phyloP scores from a whole-genome alignment of 2,329 filamentous ascomycete species.

The Metarhizium rileyi region DNA sequence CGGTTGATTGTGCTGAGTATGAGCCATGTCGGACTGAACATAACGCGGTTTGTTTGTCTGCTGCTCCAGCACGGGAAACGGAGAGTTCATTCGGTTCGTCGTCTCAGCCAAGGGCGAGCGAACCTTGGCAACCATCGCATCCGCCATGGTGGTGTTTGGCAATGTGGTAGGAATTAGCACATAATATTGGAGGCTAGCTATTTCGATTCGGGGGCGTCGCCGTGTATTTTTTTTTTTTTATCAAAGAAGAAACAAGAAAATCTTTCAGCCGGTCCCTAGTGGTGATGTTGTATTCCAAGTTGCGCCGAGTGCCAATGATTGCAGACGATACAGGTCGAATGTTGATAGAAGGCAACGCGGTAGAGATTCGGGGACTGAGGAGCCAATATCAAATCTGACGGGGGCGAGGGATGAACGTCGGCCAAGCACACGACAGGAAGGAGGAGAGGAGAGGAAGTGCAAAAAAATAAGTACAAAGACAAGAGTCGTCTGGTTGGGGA shows the following conservation, averaged over 20 bases:
- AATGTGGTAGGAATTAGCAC: slow-evolving; percentile 20
- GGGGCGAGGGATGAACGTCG: slow-evolving; percentile 6
- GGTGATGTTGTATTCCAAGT: not conserved
- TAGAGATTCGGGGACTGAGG: not conserved
- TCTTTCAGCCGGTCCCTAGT: not conserved
- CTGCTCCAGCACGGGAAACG: slow-evolving; percentile 18
- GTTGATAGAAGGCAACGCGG: not conserved
- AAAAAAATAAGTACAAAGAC: slow-evolving; percentile 3
- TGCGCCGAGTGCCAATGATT: not conserved
- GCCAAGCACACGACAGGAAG: slow-evolving; percentile 5
- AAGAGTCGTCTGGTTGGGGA: not conserved
- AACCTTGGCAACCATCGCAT: slow-evolving; percentile 19
- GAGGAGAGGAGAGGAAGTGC: slow-evolving; percentile 8
- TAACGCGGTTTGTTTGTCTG: slow-evolving; percentile 21
- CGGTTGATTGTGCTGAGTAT: slow-evolving; percentile 5
- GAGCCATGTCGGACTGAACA: slow-evolving; percentile 13
- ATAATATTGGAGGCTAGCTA: slow-evolving; percentile 19
- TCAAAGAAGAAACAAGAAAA: too few relatives aligned
- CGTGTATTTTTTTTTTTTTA: slow-evolving; percentile 5
- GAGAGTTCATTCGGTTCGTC: slow-evolving; percentile 36
- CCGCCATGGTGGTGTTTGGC: slow-evolving; percentile 18
- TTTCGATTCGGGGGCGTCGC: slow-evolving; percentile 6
- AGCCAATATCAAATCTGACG: slow-evolving; percentile 3
- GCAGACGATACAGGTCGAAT: not conserved
- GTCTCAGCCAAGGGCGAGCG: slow-evolving; percentile 38